These are phyloP conservation scores for Penicillium corylophilum DNA, from an alignment of 2,329 filamentous ascomycete genomes.

Conservation along the genomic window DNA sequence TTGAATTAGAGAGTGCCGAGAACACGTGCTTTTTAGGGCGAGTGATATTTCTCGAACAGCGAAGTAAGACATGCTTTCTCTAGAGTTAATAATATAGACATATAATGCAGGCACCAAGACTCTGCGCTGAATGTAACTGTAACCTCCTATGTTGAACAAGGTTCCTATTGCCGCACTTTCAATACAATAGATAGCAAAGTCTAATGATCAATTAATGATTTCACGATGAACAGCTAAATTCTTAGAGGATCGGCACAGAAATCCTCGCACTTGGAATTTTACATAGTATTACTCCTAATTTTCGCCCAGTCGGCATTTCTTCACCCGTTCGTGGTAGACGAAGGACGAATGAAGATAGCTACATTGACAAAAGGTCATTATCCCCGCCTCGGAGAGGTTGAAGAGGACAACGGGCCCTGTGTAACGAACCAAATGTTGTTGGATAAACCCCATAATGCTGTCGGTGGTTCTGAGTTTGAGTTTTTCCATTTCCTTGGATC, in stretches of 20 bases:
- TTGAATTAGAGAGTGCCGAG: background rate
- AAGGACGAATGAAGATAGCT: background rate
- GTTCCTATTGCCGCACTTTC: background rate
- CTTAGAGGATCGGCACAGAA: background rate
- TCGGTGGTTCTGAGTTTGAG: background rate
- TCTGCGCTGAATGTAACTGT: background rate
- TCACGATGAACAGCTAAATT: background rate
- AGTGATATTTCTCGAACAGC: background rate
- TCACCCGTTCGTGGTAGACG: background rate
- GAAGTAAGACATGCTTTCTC: background rate
- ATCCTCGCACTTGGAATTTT: background rate
- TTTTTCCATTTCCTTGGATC: background rate
- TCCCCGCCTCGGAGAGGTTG: background rate
- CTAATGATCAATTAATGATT: background rate
- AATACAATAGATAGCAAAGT: background rate
- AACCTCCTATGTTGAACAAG: background rate
- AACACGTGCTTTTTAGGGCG: background rate
- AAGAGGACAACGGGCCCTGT: background rate
- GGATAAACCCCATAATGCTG: background rate
- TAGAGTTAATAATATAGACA: background rate
- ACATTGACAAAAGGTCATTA: background rate
- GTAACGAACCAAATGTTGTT: background rate
- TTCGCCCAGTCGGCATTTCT: background rate
- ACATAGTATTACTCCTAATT: background rate
- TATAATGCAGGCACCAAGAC: background rate